Conservation (phyloP, 2,329 filamentous ascomycete genomes). For the Dactylellina haptotyla region DNA sequence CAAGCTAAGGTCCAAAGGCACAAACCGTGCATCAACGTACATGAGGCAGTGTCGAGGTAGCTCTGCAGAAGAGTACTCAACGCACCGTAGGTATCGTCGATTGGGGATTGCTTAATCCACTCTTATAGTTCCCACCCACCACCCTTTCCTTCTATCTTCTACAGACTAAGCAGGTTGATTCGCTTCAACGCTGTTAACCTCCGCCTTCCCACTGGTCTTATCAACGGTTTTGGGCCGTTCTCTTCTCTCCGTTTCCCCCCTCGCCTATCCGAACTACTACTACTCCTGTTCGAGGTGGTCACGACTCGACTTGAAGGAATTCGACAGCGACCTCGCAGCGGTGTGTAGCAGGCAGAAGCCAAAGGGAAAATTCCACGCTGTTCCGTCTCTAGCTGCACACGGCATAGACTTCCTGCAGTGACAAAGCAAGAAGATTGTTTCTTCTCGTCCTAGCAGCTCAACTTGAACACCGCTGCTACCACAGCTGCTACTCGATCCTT, state of each 20-base stretch:
- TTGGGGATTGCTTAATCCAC: slow-evolving; percentile 33
- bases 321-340: slow-evolving; percentile 35
- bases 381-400: slow-evolving; percentile 53
- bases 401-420: slow-evolving; percentile 52
- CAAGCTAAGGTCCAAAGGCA: slow-evolving; percentile 34
- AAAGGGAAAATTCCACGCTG: slow-evolving; percentile 45
- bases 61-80: slow-evolving; percentile 20
- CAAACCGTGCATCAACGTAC: slow-evolving; percentile 43
- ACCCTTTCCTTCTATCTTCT: slow-evolving; percentile 30
- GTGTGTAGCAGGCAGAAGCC: slow-evolving; percentile 44
- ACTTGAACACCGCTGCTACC: slow-evolving; percentile 12
- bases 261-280: slow-evolving; percentile 16
- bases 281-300: slow-evolving; percentile 36
- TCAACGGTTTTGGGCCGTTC: slow-evolving; percentile 18
- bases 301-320: slow-evolving; percentile 46
- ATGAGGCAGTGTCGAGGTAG: slow-evolving; percentile 52
- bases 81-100: slow-evolving; percentile 43
- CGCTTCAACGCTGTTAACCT: slow-evolving; percentile 45
- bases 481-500: slow-evolving; percentile 3
- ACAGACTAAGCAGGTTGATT: slow-evolving; percentile 49
- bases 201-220: slow-evolving; percentile 45
- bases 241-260: slow-evolving; percentile 2
- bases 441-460: slow-evolving; percentile 20
- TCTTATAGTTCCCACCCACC: slow-evolving; percentile 43
- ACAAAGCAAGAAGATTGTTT: too few species aligned